phyloP scores from a whole-genome alignment of 352 stramenopile species.

The Phytophthora citrophthora region DNA sequence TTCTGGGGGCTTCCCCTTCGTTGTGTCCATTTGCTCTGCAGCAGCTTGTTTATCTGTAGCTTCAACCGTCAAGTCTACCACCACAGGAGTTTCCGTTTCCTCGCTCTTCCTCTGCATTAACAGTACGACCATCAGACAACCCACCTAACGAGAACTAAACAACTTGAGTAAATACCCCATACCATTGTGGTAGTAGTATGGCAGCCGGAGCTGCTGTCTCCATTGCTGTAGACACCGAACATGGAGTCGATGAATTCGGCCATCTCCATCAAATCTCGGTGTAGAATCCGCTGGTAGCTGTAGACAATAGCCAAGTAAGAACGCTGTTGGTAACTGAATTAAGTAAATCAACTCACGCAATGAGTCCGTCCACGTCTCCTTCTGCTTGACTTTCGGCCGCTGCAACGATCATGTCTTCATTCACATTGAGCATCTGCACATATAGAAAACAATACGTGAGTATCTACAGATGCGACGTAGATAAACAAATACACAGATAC shows the following conservation, averaged over 20 bases:
- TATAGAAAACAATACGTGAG: conserved; percentile 1
- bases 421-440: conserved; percentile 71
- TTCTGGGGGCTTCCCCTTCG: not conserved
- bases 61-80: conserved; percentile 23
- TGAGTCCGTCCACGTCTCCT: conserved; percentile 50
- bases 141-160: not conserved
- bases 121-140: not conserved
- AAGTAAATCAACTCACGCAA: conserved; percentile 47
- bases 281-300: conserved; percentile 77
- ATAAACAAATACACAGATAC: not conserved
- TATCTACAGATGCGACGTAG: not conserved
- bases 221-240: conserved; percentile 76
- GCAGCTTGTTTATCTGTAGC: conserved; percentile 5
- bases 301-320: conserved; percentile 8
- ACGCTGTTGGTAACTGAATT: not conserved
- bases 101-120: conserved; percentile 9
- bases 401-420: conserved; percentile 75
- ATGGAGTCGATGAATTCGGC: conserved; percentile 79
- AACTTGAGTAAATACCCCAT: not conserved
- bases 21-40: not conserved
- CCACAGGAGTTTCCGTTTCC: conserved; percentile 1
- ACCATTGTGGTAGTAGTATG: conserved; percentile 7
- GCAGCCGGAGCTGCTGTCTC: conserved; percentile 5
- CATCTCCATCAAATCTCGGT: conserved; percentile 84
- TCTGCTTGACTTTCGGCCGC: conserved; percentile 68